A percentile compares a stretch with the other conserved stretches of the same genome.
Conservation (phyloP, 805 yeast species). For the Wickerhamiella siamensis region DNA sequence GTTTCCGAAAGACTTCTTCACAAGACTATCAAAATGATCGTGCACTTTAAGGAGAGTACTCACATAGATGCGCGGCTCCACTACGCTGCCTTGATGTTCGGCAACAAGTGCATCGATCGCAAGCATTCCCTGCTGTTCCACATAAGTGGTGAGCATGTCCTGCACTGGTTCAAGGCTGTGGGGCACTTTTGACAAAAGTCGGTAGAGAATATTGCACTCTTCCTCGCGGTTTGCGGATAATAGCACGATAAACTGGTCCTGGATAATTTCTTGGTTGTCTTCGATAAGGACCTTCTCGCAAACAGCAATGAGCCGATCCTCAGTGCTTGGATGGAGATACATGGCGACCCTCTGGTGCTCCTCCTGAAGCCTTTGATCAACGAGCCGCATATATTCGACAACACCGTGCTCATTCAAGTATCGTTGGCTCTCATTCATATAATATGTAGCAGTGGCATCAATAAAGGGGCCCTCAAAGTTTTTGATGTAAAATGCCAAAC, state of each 20-base stretch:
- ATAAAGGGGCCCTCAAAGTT: conserved; percentile 68
- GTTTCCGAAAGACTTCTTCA: conserved; percentile 49
- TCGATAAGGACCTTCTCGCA: conserved; percentile 65
- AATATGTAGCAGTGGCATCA: conserved; percentile 40
- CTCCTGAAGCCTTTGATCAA: conserved; percentile 67
- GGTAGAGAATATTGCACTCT: conserved; percentile 67
- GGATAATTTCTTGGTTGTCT: conserved; percentile 61
- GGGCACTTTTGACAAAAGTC: conserved; percentile 62
- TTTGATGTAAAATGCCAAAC: conserved; percentile 65
- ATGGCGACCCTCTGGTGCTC: conserved; percentile 67
- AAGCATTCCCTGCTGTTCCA: conserved; percentile 46
- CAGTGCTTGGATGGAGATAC: conserved; percentile 76
- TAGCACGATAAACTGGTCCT: conserved; percentile 60
- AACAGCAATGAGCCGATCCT: conserved; percentile 57
- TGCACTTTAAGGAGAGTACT: conserved; percentile 62
- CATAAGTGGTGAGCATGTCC: conserved; percentile 53
- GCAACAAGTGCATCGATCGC: conserved; percentile 45
- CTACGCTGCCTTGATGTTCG: conserved; percentile 20
- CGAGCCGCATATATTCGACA: conserved; percentile 79
- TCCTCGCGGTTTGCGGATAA: conserved; percentile 57
- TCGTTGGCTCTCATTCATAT: conserved; percentile 48
- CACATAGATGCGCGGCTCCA: conserved; percentile 65
- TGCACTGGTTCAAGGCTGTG: conserved; percentile 68
- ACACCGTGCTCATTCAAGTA: conserved; percentile 65
- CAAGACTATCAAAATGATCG: conserved; percentile 49